Base-by-base conservation (phyloP, 2,329 filamentous ascomycete genomes). In the Penicillium sp. region DNA sequence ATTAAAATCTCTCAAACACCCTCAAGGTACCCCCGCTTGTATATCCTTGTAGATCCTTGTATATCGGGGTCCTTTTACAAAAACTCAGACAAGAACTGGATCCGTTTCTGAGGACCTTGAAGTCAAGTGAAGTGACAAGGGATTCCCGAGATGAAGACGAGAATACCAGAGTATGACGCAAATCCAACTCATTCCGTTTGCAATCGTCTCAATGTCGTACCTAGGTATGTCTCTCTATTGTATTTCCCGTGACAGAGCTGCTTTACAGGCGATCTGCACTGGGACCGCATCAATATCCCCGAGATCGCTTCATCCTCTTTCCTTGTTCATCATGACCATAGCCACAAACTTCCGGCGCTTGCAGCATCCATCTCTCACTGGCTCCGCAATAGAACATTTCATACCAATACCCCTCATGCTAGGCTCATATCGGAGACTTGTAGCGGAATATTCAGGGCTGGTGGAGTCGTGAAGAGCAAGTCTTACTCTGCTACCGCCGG, bases 1-100 rank as follows among this genome's bases (percentile, higher is more conserved):
- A n/a, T 47, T 62, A 41, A 70, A 67, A 43, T 43, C 62, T 57
- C 66, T 67, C 67, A 70, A 70, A 67, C 51, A 56, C 61, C 35
- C 67, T 69, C 67, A 69, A 62, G 65, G 65, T 65, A 55, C 63
- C 55, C 62, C 53, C 56, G 27, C 7, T 3, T 3, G 23, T 23
- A 23, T 23, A 23, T 23, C 23, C 23, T 23, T 23, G 23, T n/a
- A n/a, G n/a, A n/a, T 29, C 29, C 39, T 18, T 32, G 16, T n/a
- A 23, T 34, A 45, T 23, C 18, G 16, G 18, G 7, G 10, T 9
- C 3, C 3, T 32, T n/a, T n/a, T n/a, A n/a, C n/a, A n/a, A n/a
- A n/a, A n/a, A n/a, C 30, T 4, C 42, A 26, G 35, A 27, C 5
- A 9, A 27, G 23, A 36, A 27, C 4, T 35, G n/a, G n/a, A n/a